A percentile compares a stretch with the other conserved stretches of the same genome.
phyloP scores from a whole-genome alignment of 2,329 filamentous ascomycete species.

The Beauveria medogensis region DNA sequence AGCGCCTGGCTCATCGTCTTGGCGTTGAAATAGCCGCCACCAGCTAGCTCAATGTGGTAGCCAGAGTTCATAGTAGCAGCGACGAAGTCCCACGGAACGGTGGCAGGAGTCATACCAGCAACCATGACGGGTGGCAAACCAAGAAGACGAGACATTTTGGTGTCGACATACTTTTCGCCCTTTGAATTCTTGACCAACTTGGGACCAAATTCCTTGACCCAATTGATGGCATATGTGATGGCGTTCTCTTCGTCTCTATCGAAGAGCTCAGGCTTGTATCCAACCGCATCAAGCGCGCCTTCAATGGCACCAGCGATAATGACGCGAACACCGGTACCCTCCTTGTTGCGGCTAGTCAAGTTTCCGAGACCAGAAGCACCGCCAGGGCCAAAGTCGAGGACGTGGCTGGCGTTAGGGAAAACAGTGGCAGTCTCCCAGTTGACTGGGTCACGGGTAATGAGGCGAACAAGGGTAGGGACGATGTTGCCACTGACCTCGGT shows the following conservation, averaged over 20 bases:
- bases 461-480: conserved; percentile 75
- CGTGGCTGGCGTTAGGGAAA: conserved; percentile 85
- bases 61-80: conserved; percentile 89
- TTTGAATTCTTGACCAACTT: conserved; percentile 80
- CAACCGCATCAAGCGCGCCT: conserved; percentile 81
- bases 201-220: conserved; percentile 97
- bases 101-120: conserved; percentile 87
- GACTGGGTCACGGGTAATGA: conserved; percentile 91
- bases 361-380: conserved; percentile 95
- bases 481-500: conserved; percentile 64
- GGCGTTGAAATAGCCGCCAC: conserved; percentile 81
- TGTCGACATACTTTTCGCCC: conserved; percentile 88
- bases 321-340: conserved; percentile 92
- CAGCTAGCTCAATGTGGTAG: conserved; percentile 87
- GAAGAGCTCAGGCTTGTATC: conserved; percentile 96
- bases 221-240: conserved; percentile 90
- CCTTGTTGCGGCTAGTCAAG: conserved; percentile 97
- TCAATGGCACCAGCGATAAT: conserved; percentile 92
- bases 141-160: conserved; percentile 85
- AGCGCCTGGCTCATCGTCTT: conserved; percentile 78
- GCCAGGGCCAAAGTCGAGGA: conserved; percentile 93
- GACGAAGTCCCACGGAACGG: conserved; percentile 86
- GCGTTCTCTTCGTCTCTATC: conserved; percentile 93
- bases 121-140: conserved; percentile 84
- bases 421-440: conserved; percentile 94